These are phyloP conservation scores for Ceratocystis cubensis DNA, from an alignment of 2,329 filamentous ascomycete species.

Conservation along the genomic window DNA sequence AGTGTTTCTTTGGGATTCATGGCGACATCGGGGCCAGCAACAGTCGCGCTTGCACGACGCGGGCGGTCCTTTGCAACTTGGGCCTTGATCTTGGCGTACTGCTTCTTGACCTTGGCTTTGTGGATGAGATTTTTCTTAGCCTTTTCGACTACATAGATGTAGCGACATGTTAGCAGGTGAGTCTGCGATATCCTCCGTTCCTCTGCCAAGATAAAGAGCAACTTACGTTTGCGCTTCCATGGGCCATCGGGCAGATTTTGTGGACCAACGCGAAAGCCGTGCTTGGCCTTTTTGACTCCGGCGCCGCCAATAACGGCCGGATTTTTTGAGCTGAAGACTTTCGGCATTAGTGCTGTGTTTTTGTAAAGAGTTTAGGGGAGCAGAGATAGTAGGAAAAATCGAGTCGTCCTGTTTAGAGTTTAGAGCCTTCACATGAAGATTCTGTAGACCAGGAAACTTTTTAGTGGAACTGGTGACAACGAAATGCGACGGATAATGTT, in stretches of 20 bases:
- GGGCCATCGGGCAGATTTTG: constrained; percentile 83
- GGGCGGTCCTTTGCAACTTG: constrained; percentile 17
- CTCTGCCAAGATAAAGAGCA: background rate
- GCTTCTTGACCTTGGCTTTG: constrained; percentile 86
- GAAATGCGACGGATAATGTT: background rate
- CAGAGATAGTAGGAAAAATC: too few species aligned
- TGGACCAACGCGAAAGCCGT: constrained; percentile 53
- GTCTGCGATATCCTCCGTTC: background rate
- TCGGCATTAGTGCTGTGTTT: background rate
- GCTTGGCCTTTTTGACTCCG: constrained; percentile 18
- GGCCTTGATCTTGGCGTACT: constrained; percentile 75
- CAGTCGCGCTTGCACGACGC: background rate
- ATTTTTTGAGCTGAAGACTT: constrained; percentile 4
- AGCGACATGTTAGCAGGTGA: background rate
- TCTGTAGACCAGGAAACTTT: constrained; percentile 13
- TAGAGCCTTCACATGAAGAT: background rate
- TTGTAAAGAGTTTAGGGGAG: background rate
- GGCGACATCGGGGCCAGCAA: constrained; percentile 5
- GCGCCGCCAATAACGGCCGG: constrained; percentile 1
- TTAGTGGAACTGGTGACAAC: background rate
- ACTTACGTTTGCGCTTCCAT: constrained; percentile 61
- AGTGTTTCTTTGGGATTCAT: background rate
- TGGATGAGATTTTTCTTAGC: constrained; percentile 83
- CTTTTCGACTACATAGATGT: constrained; percentile 52
- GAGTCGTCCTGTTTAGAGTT: too few species aligned